Evolutionary conservation across 73 alveolate genomes (phyloP).

Genomic region (Tetrahymena thermophila): DNA sequence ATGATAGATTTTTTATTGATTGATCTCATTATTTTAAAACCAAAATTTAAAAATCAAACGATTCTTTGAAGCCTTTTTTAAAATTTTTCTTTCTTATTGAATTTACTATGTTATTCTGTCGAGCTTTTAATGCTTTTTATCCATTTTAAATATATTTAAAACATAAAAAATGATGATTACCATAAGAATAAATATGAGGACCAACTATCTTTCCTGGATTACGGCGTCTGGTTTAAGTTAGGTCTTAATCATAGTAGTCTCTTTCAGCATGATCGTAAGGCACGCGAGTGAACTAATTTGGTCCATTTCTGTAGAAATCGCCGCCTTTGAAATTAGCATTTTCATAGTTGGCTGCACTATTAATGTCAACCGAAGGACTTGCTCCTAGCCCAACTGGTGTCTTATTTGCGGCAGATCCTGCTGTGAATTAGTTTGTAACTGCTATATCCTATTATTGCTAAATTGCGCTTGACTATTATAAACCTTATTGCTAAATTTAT

Average conservation of each 20-base stretch:
- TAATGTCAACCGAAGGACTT: background rate
- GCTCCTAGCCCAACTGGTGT: background rate
- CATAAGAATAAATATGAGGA: background rate
- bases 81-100: too few relatives aligned
- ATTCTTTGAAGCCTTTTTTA: background rate
- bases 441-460: background rate
- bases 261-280: background rate
- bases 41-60: background rate
- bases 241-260: background rate
- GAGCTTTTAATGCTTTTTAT: background rate
- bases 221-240: background rate
- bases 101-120: background rate
- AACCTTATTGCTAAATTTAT: background rate
- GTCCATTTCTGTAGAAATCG: background rate
- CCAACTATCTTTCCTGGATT: background rate
- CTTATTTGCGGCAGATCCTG: background rate
- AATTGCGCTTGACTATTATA: background rate
- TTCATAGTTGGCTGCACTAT: background rate
- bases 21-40: too few relatives aligned
- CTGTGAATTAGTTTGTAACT: background rate
- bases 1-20: too few relatives aligned
- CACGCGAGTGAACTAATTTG: background rate
- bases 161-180: background rate
- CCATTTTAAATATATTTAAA: background rate
- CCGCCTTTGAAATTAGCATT: background rate